Evolutionary conservation across 352 stramenopile genomes (phyloP).

Genomic region (Phytopythium ostracodes): DNA sequence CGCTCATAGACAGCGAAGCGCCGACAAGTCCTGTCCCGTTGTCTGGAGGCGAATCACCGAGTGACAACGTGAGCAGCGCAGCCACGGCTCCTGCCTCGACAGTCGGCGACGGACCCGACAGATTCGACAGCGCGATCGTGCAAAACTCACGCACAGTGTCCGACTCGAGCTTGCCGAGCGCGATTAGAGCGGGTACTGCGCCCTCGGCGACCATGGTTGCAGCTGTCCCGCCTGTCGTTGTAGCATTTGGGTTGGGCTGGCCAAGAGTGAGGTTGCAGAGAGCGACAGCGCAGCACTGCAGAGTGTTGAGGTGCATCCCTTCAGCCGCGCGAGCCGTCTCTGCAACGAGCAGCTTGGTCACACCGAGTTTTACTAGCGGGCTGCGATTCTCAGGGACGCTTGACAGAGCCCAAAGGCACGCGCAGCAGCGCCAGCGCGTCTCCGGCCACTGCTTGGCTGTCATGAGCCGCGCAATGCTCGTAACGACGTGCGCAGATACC

Average conservation of each 20-base stretch:
- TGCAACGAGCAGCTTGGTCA: constrained; percentile 39
- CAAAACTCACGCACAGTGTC: constrained; percentile 63
- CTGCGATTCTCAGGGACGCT: constrained; percentile 34
- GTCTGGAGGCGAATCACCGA: constrained; percentile 11
- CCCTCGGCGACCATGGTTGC: constrained; percentile 58
- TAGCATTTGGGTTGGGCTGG: constrained; percentile 4
- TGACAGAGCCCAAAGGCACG: constrained; percentile 55
- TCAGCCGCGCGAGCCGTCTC: constrained; percentile 29
- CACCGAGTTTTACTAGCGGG: constrained; percentile 43
- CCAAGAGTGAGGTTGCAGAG: constrained; percentile 61
- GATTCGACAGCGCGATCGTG: constrained; percentile 65
- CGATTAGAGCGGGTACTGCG: constrained; percentile 59
- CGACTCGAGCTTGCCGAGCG: constrained; percentile 55
- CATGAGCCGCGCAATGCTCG: constrained; percentile 36
- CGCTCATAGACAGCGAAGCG: neutral
- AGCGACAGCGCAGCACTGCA: constrained; percentile 56
- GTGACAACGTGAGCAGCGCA: constrained; percentile 45
- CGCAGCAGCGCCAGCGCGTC: constrained; percentile 56
- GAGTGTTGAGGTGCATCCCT: constrained; percentile 21
- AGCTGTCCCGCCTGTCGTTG: constrained; percentile 21
- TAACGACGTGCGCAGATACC: constrained; percentile 27
- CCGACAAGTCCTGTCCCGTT: neutral
- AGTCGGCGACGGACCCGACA: constrained; percentile 61
- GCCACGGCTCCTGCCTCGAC: constrained; percentile 67
- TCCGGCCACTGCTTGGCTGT: constrained; percentile 30